Evolutionary conservation across 495 filamentous ascomycete species (phyloP), one percentile per base, ranked within the genome.

Genomic region (Xylona heveae): DNA sequence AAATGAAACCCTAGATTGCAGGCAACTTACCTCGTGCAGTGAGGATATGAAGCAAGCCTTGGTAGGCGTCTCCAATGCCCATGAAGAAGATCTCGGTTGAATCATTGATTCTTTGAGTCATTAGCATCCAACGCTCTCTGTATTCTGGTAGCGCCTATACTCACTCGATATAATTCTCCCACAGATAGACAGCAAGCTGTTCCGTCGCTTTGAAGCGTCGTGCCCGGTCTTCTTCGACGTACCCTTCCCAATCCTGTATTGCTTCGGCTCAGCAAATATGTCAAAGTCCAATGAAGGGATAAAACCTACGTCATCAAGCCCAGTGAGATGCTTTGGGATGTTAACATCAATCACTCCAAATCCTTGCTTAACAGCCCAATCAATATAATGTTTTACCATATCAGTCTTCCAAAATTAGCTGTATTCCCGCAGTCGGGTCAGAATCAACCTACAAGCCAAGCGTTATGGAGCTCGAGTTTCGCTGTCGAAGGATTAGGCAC

Each of bases 131-230:
- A 23, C 6, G 9, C n/a, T 15, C 10, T n/a, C 6, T 9, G 1
- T 4, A 12, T 18, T 8, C n/a, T n/a, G n/a, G n/a, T n/a, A n/a
- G n/a, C n/a, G n/a, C n/a, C n/a, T n/a, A n/a, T n/a, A 34, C 55
- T 42, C 57, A 71, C 62, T 91, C 78, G 21, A 97, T 76, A 42
- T 92, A 93, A 44, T 97, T 97, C 41, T 95, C 85, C 90, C 90
- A 97, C 20, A 97, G 49, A 43, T 91, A 95, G 33, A 65, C 68
- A 12, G 81, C 74, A 5, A 95, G 52, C 39, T 88, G 77, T 34
- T 74, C 65, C 0, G 73, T 73, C 25, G 71, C 66, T 25, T 46
- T 52, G 2, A 55, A 47, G 8, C 18, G 18, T 5, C 22, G 22
- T 51, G 50, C 16, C 45, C 46, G 29, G n/a, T 59, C 54, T 10